A percentile compares a stretch with the other conserved stretches of the same genome.
Evolutionary conservation across 2,329 filamentous ascomycete species (phyloP).

Genomic region (Calonectria pseudoturangicola): DNA sequence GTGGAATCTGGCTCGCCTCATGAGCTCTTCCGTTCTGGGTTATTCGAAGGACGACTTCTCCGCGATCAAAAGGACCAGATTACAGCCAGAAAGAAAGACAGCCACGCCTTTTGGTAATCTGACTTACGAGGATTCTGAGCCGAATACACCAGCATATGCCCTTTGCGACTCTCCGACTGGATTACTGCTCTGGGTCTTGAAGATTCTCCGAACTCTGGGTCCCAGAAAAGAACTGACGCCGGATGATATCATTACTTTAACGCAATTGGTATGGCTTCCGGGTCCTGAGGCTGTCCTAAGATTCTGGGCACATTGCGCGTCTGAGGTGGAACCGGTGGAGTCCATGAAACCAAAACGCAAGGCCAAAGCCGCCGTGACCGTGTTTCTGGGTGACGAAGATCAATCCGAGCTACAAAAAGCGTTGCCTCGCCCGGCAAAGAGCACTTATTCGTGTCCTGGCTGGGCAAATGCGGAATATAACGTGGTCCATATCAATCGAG

Average conservation of each 20-base stretch:
- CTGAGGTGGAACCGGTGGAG: slow-evolving; percentile 57
- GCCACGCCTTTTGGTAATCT: slow-evolving; percentile 55
- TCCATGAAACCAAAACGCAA: slow-evolving; percentile 53
- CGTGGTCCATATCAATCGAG: slow-evolving; percentile 64
- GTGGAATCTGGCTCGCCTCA: slow-evolving; percentile 71
- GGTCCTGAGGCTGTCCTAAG: slow-evolving; percentile 77
- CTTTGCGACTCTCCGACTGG: slow-evolving; percentile 78
- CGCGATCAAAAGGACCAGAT: slow-evolving; percentile 58
- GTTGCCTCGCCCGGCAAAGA: slow-evolving; percentile 51
- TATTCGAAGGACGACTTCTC: slow-evolving; percentile 72
- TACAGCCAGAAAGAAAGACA: slow-evolving; percentile 38
- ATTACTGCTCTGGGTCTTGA: slow-evolving; percentile 72
- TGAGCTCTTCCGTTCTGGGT: slow-evolving; percentile 71
- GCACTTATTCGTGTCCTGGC: slow-evolving; percentile 66
- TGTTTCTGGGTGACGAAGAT: slow-evolving; percentile 64
- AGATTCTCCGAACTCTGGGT: slow-evolving; percentile 64
- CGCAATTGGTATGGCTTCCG: slow-evolving; percentile 79
- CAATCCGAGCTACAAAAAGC: slow-evolving; percentile 41
- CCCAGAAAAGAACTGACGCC: slow-evolving; percentile 65
- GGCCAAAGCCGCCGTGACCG: slow-evolving; percentile 67
- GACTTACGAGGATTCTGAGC: slow-evolving; percentile 61
- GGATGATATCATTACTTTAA: slow-evolving; percentile 75
- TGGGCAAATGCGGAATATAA: slow-evolving; percentile 68
- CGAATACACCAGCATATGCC: slow-evolving; percentile 75
- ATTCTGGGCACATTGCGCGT: slow-evolving; percentile 70